Base-by-base conservation (phyloP, 805 yeast species). In the Kluyveromyces lactis region DNA sequence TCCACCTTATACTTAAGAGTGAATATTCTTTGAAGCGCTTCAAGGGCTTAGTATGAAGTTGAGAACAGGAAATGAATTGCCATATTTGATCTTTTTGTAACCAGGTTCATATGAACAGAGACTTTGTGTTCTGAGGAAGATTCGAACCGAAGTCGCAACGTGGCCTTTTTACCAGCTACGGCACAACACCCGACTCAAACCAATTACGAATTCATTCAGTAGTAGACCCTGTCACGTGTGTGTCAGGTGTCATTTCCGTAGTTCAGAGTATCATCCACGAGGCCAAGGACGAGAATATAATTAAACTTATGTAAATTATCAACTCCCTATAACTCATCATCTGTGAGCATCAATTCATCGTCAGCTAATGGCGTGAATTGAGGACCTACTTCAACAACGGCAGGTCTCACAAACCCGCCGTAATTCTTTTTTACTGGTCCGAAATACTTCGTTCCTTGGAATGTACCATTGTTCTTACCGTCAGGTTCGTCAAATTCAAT, bases 381-480 rank as follows among this genome's bases (percentile, higher is more conserved):
- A 0, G 81, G 75, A 1, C 94, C 89, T 4, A 78, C 74, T 43
- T 79, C 80, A 3, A 89, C 79, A 38, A 67, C 71, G 9, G 58
- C 60, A 0, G 96, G 94, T 43, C 74, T 74, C 11, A 87, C 75
- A 57, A 90, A 86, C 4, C 86, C 77, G 4, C 97, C 97, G 51
- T 84, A 79, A 16, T 71, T 71, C 0, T 51, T 52, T 4, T 53
- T 52, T 4, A 66, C 63, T 24, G 86, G 75, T 4, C 67, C 62
- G 53, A 90, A 89, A 46, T 83, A 72, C 26, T 68, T 51, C 1
- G 49, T 55, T 0, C 85, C 87, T 26, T 77, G 74, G 29, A 86
- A 64, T 16, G 75, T 62, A 0, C 97, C 97, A 53, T 86, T 76
- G 52, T 89, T 86, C 57, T 82, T 86, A 4, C 97, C 97, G 6